Evolutionary conservation across 2,329 filamentous ascomycete genomes (phyloP), one percentile per base, ranked within the genome.

Genomic region (Nothophoma quercina): DNA sequence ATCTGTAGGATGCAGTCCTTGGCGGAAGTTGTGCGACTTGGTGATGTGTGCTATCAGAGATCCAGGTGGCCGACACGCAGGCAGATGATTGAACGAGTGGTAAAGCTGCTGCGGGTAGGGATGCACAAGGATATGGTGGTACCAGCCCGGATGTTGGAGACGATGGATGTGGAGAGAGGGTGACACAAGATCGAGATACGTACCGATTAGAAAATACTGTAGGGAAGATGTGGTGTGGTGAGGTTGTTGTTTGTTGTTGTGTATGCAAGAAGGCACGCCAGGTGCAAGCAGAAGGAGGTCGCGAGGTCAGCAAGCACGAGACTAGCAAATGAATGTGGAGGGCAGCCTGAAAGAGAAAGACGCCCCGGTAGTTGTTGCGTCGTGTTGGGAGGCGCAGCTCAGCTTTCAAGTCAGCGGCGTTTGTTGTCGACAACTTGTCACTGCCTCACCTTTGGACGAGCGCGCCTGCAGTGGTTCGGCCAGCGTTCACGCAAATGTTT

Each of bases 401-500:
- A 50, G 39, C 44, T 55, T 49, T 55, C 45, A 55, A 45, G 44
- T 32, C 45, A 45, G 45, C 30, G 45, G 45, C 51, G 33, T 29
- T 25, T 44, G 41, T 32, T 38, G 43, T 40, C 32, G 47, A n/a
- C n/a, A n/a, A n/a, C n/a, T 57, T 63, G 62, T 64, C 59, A 59
- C 61, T 49, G 52, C 47, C 48, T 60, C 44, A 53, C 48, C 35
- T 46, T 51, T 58, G 45, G 40, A 29, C 40, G 15, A 49, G 32
- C 22, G 33, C 47, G 44, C 46, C 38, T 51, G 51, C 55, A 55
- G 59, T 56, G 65, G 65, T 67, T 70, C 58, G 65, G 56, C 55
- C 32, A 62, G 61, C 54, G 59, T 48, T 25, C 33, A 55, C 23
- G 58, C 49, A 43, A 41, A 45, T 45, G 46, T 53, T 51, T 58